Percentiles rank a stretch among this genome's conserved stretches.
Conservation (phyloP, 164 flowering plant species). For the Aristolochia contorta region DNA sequence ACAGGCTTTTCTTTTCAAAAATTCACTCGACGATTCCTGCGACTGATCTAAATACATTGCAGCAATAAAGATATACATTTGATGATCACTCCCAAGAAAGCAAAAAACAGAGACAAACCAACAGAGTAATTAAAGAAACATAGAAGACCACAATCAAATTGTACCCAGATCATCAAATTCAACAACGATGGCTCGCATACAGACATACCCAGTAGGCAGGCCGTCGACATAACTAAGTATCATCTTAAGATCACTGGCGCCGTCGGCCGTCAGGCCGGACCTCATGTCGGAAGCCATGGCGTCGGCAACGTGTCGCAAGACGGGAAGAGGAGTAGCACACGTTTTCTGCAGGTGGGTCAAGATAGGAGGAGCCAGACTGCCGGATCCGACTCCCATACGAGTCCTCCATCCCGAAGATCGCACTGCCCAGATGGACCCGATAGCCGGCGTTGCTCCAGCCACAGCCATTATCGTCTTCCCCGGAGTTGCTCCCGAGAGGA, state of each 20-base stretch:
- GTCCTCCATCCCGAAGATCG: background rate
- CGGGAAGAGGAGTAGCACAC: conserved; percentile 67
- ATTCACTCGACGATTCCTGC: too few relatives aligned
- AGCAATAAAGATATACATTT: too few relatives aligned
- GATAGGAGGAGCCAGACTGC: conserved; percentile 24
- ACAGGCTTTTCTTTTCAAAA: too few relatives aligned
- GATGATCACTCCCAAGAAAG: too few relatives aligned
- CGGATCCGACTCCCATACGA: conserved; percentile 46
- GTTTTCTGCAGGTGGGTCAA: conserved; percentile 44
- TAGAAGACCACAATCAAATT: background rate
- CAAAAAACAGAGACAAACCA: too few relatives aligned
- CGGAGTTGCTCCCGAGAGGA: background rate
- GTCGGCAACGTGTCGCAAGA: conserved; percentile 65
- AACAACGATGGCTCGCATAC: background rate
- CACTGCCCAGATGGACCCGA: background rate
- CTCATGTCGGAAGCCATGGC: conserved; percentile 75
- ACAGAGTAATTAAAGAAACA: background rate
- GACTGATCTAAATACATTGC: too few relatives aligned
- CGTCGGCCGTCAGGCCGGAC: conserved; percentile 71
- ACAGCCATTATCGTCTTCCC: background rate
- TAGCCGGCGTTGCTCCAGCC: background rate
- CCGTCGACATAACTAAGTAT: conserved; percentile 62
- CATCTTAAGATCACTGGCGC: conserved; percentile 75
- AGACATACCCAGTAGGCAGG: conserved; percentile 67
- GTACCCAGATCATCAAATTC: background rate